These are phyloP conservation scores for Sarocladiaceae sp. DNA, from an alignment of 2,329 filamentous ascomycete species.

Conservation along the genomic window DNA sequence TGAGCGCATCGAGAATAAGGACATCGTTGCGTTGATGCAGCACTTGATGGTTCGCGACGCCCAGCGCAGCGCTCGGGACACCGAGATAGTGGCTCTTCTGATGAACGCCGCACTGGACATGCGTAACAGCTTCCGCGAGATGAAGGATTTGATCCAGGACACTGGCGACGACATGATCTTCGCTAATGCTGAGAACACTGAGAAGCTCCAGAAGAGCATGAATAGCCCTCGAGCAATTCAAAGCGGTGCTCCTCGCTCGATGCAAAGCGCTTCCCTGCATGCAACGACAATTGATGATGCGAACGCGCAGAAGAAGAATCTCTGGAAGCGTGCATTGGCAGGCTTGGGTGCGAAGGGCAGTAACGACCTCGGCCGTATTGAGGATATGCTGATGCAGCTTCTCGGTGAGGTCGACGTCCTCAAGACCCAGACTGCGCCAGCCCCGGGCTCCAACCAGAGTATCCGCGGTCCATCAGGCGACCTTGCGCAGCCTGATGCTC, in stretches of 20 bases:
- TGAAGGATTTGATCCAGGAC: constrained; percentile 87
- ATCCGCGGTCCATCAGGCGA: constrained; percentile 64
- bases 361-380: constrained; percentile 83
- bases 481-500: constrained; percentile 56
- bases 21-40: constrained; percentile 97
- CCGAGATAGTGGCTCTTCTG: constrained; percentile 90
- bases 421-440: constrained; percentile 54
- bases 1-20: constrained; percentile 90
- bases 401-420: constrained; percentile 87
- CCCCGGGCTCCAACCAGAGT: constrained; percentile 22
- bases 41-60: constrained; percentile 97
- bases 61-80: constrained; percentile 91
- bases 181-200: constrained; percentile 81
- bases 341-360: constrained; percentile 83
- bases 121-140: constrained; percentile 92
- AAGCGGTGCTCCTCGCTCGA: constrained; percentile 55
- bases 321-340: constrained; percentile 93
- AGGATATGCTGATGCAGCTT: constrained; percentile 87
- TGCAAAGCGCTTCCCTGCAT: constrained; percentile 52
- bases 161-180: constrained; percentile 83
- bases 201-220: constrained; percentile 77
- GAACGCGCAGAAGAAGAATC: constrained; percentile 78
- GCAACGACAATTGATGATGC: constrained; percentile 51
- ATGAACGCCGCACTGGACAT: constrained; percentile 94
- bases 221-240: constrained; percentile 84